Conservation (phyloP, 306 rosid species). For the Citrullus mucosospermus region DNA sequence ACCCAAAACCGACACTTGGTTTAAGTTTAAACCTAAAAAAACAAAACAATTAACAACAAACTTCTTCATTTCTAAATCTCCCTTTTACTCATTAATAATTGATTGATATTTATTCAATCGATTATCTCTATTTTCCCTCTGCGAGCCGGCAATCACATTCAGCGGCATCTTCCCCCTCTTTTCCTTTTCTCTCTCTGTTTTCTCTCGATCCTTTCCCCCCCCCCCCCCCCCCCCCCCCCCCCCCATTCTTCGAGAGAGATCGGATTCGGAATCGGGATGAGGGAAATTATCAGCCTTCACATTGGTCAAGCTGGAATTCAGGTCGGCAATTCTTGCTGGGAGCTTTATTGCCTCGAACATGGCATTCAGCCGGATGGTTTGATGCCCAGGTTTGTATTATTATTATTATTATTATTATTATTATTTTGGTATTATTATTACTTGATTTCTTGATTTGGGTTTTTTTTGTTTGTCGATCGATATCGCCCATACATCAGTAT, state of each 20-base stretch:
- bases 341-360: background rate
- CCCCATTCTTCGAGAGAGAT: background rate
- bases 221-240: no score
- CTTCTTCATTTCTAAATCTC: no score
- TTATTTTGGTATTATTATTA: no score
- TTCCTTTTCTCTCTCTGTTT: background rate
- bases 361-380: background rate
- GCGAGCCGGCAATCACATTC: background rate
- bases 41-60: background rate
- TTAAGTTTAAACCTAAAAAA: no score
- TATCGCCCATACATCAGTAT: background rate
- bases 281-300: background rate
- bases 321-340: background rate
- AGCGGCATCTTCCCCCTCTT: background rate
- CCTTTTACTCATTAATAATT: background rate
- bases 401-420: no score
- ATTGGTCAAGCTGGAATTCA: background rate
- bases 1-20: no score
- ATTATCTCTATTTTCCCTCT: background rate
- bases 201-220: background rate
- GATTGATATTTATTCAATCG: background rate
- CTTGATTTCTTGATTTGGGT: background rate
- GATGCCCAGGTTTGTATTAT: background rate
- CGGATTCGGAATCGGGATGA: background rate
- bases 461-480: background rate